phyloP scores from a whole-genome alignment of 768 basidiomycete genomes.

The Boletales sp. region DNA sequence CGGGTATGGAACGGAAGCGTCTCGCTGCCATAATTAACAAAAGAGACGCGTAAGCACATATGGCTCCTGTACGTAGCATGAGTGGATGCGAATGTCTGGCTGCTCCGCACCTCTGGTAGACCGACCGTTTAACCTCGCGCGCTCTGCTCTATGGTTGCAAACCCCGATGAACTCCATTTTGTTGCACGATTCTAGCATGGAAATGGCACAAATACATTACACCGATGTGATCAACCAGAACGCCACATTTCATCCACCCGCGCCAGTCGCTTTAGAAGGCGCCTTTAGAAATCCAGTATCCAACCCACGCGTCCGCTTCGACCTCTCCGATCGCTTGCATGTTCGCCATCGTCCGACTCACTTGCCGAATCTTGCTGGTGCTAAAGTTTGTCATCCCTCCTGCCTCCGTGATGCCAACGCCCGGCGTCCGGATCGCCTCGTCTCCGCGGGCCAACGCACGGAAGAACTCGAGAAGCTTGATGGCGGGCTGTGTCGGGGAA shows the following conservation, averaged over 20 bases:
- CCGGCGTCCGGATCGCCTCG: background rate
- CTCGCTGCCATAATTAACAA: background rate
- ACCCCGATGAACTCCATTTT: too few species aligned
- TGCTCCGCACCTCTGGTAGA: too few species aligned
- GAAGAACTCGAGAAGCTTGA: constrained; percentile 34
- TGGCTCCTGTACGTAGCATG: too few species aligned
- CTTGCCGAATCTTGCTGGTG: constrained; percentile 7
- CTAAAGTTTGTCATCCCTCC: constrained; percentile 20
- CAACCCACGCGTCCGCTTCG: constrained; percentile 23
- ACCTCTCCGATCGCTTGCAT: constrained; percentile 23
- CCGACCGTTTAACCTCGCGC: too few species aligned
- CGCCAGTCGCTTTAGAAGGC: constrained; percentile 8
- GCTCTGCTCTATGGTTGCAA: too few species aligned
- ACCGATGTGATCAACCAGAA: too few species aligned
- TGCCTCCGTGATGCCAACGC: constrained; percentile 4
- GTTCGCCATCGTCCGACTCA: constrained; percentile 22
- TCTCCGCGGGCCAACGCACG: constrained; percentile 21
- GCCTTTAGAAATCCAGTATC: constrained; percentile 23
- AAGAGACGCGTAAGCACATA: too few species aligned
- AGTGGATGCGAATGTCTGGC: too few species aligned
- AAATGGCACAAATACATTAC: too few species aligned
- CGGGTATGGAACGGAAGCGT: too few species aligned
- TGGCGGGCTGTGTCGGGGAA: constrained; percentile 24
- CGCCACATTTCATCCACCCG: too few species aligned
- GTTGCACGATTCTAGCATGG: too few species aligned